These are phyloP conservation scores for Apocynum venetum DNA, from an alignment of 257 asterid genomes.

Conservation along the genomic window DNA sequence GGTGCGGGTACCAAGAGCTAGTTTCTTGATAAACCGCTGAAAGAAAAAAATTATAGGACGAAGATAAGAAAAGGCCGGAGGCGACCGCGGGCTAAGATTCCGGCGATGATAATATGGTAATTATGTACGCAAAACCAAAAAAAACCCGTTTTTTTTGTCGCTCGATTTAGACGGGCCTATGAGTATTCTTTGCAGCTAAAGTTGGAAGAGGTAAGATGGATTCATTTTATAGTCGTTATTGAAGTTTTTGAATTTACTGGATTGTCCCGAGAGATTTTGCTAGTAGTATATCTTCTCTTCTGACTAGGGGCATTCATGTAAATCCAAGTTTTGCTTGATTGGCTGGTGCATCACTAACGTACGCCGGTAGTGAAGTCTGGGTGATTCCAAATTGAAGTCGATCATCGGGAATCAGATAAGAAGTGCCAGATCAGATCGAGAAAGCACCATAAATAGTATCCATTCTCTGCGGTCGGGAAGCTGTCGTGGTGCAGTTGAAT, in stretches of 20 bases:
- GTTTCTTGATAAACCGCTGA: background rate
- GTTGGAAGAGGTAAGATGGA: slow-evolving; percentile 29
- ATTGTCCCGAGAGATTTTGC: slow-evolving; percentile 29
- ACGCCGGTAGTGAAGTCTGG: slow-evolving; percentile 30
- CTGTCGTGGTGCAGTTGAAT: slow-evolving; percentile 33
- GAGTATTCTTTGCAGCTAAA: slow-evolving; percentile 42
- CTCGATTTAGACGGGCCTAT: background rate
- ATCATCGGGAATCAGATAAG: slow-evolving; percentile 28
- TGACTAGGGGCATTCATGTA: slow-evolving; percentile 26
- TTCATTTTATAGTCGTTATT: slow-evolving; percentile 26
- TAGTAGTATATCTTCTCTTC: background rate
- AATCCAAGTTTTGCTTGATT: slow-evolving; percentile 17
- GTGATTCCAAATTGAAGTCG: slow-evolving; percentile 12
- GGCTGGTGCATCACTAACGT: slow-evolving; percentile 28
- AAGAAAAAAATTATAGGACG: no score
- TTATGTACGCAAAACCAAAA: background rate
- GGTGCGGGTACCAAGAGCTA: background rate
- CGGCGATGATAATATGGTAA: slow-evolving; percentile 27
- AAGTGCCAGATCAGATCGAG: slow-evolving; percentile 29
- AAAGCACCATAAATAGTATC: slow-evolving; percentile 31
- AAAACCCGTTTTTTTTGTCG: background rate
- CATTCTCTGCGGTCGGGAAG: slow-evolving; percentile 55
- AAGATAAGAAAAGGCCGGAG: background rate
- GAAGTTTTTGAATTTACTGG: slow-evolving; percentile 2
- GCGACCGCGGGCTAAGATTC: slow-evolving; percentile 9